These are phyloP conservation scores for Xylariaceae sp. DNA, from an alignment of 2,329 filamentous ascomycete genomes.

Conservation along the genomic window DNA sequence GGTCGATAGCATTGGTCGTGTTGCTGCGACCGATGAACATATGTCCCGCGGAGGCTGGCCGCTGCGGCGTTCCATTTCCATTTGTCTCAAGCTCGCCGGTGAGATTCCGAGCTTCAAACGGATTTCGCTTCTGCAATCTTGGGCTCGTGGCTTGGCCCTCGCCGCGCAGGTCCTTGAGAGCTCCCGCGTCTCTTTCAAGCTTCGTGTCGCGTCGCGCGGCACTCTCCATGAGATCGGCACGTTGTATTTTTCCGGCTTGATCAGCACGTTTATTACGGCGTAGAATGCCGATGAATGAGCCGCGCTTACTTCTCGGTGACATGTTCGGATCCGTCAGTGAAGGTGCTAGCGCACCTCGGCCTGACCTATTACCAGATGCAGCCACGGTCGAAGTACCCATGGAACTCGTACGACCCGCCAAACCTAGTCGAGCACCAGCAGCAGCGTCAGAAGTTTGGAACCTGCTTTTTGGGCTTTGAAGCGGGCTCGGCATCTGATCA, in stretches of 20 bases:
- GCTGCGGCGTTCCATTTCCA: conserved; percentile 47
- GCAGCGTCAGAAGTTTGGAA: conserved; percentile 13
- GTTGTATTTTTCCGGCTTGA: conserved; percentile 48
- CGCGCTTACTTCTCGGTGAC: conserved; percentile 35
- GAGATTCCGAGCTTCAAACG: conserved; percentile 30
- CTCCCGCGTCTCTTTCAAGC: conserved; percentile 54
- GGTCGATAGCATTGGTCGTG: conserved; percentile 7
- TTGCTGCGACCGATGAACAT: conserved; percentile 14
- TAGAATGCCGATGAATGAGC: conserved; percentile 56
- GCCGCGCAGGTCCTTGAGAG: conserved; percentile 46
- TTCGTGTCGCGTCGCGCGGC: conserved; percentile 59
- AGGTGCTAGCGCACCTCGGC: conserved; percentile 21
- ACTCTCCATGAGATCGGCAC: conserved; percentile 50
- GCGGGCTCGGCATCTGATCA: conserved; percentile 33
- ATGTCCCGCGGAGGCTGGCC: conserved; percentile 30
- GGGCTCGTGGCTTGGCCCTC: conserved; percentile 33
- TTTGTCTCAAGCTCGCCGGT: too few species aligned
- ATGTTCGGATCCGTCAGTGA: conserved; percentile 20
- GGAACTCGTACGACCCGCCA: conserved; percentile 18
- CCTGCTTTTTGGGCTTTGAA: conserved; percentile 23
- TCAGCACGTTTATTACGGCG: conserved; percentile 59
- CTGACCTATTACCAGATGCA: conserved; percentile 24
- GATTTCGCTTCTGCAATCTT: conserved; percentile 45
- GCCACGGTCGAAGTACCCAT: conserved; percentile 29
- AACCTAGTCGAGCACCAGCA: conserved; percentile 8